Conservation (phyloP, 768 basidiomycete species). For the Lentinula guzmanii region DNA sequence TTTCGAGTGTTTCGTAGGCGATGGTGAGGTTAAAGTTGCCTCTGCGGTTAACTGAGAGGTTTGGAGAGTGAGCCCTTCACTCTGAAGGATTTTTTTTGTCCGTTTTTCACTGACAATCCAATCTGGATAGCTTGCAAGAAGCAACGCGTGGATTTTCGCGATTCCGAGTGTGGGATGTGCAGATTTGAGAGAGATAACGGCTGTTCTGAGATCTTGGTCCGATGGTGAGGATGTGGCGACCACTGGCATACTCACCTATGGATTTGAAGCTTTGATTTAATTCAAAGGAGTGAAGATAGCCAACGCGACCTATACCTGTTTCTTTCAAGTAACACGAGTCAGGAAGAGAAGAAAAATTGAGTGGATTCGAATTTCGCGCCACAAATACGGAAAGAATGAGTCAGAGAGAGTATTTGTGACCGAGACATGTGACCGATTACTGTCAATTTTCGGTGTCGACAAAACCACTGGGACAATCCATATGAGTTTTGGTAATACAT, state of each 20-base stretch:
- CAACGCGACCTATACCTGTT: too few relatives aligned
- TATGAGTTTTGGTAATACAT: too few relatives aligned
- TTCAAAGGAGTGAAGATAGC: too few relatives aligned
- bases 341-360: too few relatives aligned
- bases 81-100: constrained; percentile 63
- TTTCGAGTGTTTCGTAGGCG: constrained; percentile 8
- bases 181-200: constrained; percentile 48
- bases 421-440: too few relatives aligned
- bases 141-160: constrained; percentile 58
- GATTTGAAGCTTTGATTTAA: neutral
- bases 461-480: too few relatives aligned
- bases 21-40: neutral
- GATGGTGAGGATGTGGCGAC: neutral
- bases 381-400: too few relatives aligned
- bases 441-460: too few relatives aligned
- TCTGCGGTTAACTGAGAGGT: constrained; percentile 11
- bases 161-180: constrained; percentile 64
- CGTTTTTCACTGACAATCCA: constrained; percentile 87
- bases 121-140: constrained; percentile 52
- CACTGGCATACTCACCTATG: neutral
- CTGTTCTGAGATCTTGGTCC: constrained; percentile 57
- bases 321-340: too few relatives aligned
- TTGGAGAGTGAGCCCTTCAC: constrained; percentile 40
- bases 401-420: too few relatives aligned
- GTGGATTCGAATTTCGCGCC: too few relatives aligned